Percentiles rank a stretch among this genome's conserved stretches.
These are phyloP conservation scores for Geranium rotundifolium DNA, from an alignment of 345 rosid genomes.

Conservation along the genomic window DNA sequence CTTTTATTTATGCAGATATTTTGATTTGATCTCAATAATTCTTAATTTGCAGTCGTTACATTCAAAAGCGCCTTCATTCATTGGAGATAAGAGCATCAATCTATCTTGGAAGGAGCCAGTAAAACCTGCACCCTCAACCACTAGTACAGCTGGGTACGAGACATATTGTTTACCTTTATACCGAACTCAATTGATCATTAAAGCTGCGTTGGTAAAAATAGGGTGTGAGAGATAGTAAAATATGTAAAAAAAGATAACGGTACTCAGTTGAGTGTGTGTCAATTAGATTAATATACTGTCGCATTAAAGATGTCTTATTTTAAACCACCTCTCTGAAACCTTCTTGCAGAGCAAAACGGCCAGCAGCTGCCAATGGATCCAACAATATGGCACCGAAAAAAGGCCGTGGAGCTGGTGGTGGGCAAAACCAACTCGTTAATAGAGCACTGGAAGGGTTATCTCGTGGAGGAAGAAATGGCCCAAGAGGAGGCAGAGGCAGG, in stretches of 20 bases:
- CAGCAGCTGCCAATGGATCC: slow-evolving; percentile 48
- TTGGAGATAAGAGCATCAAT: slow-evolving; percentile 76
- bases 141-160: slow-evolving; percentile 48
- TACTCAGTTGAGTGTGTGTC: too few relatives aligned
- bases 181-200: not conserved
- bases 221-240: too few relatives aligned
- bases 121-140: slow-evolving; percentile 39
- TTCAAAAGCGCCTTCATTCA: slow-evolving; percentile 74
- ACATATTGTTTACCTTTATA: not conserved
- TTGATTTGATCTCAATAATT: slow-evolving; percentile 8
- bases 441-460: slow-evolving; percentile 88
- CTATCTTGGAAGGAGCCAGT: slow-evolving; percentile 89
- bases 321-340: not conserved
- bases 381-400: slow-evolving; percentile 42
- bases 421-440: slow-evolving; percentile 71
- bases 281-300: not conserved
- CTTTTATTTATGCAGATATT: slow-evolving; percentile 4
- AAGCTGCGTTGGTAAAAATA: too few relatives aligned
- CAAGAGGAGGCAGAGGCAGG: slow-evolving; percentile 45
- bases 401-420: slow-evolving; percentile 59
- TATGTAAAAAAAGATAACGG: too few relatives aligned
- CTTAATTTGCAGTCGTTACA: slow-evolving; percentile 60
- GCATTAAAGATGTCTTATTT: not conserved
- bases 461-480: slow-evolving; percentile 61
- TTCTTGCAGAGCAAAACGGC: slow-evolving; percentile 61